These are phyloP conservation scores for Phytophthora fragariae DNA, from an alignment of 352 stramenopile species.

Conservation along the genomic window DNA sequence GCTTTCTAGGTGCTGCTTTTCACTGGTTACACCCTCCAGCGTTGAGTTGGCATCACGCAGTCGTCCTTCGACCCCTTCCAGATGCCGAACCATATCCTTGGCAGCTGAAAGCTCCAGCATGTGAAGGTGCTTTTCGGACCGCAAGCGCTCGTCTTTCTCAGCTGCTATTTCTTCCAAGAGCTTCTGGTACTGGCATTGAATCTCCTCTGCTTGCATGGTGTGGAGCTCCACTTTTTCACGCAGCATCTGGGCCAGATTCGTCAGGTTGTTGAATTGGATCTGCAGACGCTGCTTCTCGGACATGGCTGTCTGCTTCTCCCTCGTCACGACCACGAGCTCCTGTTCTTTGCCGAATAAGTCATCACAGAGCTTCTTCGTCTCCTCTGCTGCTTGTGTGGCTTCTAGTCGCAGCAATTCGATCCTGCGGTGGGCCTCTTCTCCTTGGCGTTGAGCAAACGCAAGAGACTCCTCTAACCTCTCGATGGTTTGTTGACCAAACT, in stretches of 20 bases:
- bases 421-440: constrained; percentile 60
- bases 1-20: constrained; percentile 27
- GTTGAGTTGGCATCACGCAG: constrained; percentile 24
- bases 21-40: constrained; percentile 18
- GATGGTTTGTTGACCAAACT: constrained; percentile 59
- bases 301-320: constrained; percentile 43
- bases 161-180: constrained; percentile 41
- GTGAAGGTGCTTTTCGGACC: constrained; percentile 55
- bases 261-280: constrained; percentile 63
- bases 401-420: constrained; percentile 65
- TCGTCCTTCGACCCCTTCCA: constrained; percentile 49
- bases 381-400: constrained; percentile 46
- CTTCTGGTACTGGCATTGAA: constrained; percentile 42
- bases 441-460: constrained; percentile 39
- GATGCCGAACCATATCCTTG: constrained; percentile 50
- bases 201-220: constrained; percentile 59
- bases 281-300: constrained; percentile 54
- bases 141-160: constrained; percentile 58
- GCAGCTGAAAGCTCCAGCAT: constrained; percentile 50
- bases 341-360: constrained; percentile 49
- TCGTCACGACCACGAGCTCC: constrained; percentile 37
- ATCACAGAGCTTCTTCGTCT: constrained; percentile 42
- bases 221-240: constrained; percentile 46
- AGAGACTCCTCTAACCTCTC: constrained; percentile 57
- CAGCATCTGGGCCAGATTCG: constrained; percentile 34